A percentile compares a stretch with the other conserved stretches of the same genome.
Evolutionary conservation across 306 rosid species (phyloP).

Genomic region (Cucumis sativus): Cucumber_9930_V3 NC_026656.2:15783001-15783500

Average conservation of each 20-base stretch:
- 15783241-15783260: background rate
- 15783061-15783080: background rate
- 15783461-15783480: slow-evolving; percentile 28
- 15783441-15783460: slow-evolving; percentile 33
- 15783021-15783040: background rate
- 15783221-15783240: background rate
- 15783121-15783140: background rate
- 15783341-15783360: background rate
- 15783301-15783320: background rate
- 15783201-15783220: background rate
- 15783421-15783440: slow-evolving; percentile 76
- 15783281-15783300: background rate
- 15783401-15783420: slow-evolving; percentile 8
- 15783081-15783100: background rate
- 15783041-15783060: background rate
- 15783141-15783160: background rate
- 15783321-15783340: background rate
- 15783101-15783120: background rate
- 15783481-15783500: slow-evolving; percentile 40
- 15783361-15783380: background rate
- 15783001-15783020: background rate
- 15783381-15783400: background rate
- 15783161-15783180: background rate
- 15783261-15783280: background rate
- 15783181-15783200: background rate